Evolutionary conservation across 1,284 basidiomycete species (phyloP), one percentile per base, ranked within the genome.

Genomic region (Phaffia rhodozyma): DNA sequence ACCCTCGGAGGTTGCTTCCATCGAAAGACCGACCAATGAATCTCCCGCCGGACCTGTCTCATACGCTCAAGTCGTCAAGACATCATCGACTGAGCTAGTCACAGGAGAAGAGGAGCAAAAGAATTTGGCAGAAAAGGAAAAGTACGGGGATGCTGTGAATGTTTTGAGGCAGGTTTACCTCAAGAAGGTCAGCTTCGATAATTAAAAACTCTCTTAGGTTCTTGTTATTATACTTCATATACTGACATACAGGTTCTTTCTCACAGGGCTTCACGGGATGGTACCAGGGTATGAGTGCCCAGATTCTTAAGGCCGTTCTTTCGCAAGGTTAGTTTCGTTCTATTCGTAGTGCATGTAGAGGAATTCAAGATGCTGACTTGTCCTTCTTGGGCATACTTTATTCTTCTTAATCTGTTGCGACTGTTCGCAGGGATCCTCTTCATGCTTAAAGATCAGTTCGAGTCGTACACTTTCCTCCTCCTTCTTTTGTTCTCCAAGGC

Each of bases 231-330:
- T 25, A 16, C 30, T 27, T 32, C 11, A 2, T 18, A 53, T 9
- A 6, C 16, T 29, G 5, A n/a, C 7, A 27, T 43, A 5, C 16
- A 43, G 2, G 16, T 16, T 2, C 38, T 43, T 2, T 16, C 38
- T 16, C 38, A 43, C 81, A 91, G 70, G 91, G 90, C 1, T 78
- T 90, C 69, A 67, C 78, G 21, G 94, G 96, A n/a, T 96, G 91
- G 91, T 98, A 99, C 76, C 89, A 91, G 84, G 94, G 94, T 64
- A 77, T 85, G 75, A 75, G 78, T 67, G 80, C 81, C 21, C 81
- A 82, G 73, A 81, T 82, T 68, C 73, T 78, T 67, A 82, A 83
- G 73, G 81, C 81, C 5, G 81, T 82, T 21, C 72, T 83, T n/a
- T 78, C 80, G 29, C 80, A 81, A 72, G 81, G 78, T 70, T 49